Base-by-base conservation (phyloP, 495 filamentous ascomycete genomes). In the Penicillium cataractarum region DNA sequence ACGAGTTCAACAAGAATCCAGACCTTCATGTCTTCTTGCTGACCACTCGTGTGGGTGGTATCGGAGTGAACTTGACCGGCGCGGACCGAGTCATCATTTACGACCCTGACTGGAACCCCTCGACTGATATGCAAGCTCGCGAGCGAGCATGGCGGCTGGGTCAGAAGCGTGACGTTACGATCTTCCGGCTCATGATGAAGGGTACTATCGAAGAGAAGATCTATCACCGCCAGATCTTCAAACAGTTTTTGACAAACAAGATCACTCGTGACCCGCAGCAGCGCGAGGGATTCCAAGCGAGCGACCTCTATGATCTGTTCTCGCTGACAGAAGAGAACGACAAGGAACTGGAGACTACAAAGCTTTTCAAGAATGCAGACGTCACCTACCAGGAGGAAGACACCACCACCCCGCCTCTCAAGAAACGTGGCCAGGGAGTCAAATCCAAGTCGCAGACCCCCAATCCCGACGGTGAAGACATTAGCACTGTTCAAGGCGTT, bases 151-250 rank as follows among this genome's bases (percentile, higher is more conserved):
- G 95, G 95, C 86, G 95, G 42, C 82, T 99, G 12, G 95, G 95
- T 4, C 95, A 99, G 76, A 97, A 93, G 70, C 87, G 89, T 51
- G 91, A 96, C 49, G 95, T 99, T 21, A 93, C 89, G 0, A 93
- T 99, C 32, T 99, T 95, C 73, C 90, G 95, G 26, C 81, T 99
- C 40, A 93, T 99, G 90, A 95, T 92, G n/a, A 91, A 92, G 2
- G 93, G 94, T 17, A 97, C 95, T 0, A 98, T 99, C 33, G 95
- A 99, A 69, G 95, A 99, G 76, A 98, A 98, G 81, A 97, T 99
- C 42, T 98, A 97, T 60, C 95, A 98, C 72, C 90, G 95, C 6
- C 95, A 99, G 74, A 92, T 99, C 53, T 98, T 93, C 78, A 99
- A 99, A 74, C 93, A 97, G 65, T 96, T 97, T 68, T 79, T 99